Conservation (phyloP, 177 flowering plant species). For the Vitis hybrid region DNA sequence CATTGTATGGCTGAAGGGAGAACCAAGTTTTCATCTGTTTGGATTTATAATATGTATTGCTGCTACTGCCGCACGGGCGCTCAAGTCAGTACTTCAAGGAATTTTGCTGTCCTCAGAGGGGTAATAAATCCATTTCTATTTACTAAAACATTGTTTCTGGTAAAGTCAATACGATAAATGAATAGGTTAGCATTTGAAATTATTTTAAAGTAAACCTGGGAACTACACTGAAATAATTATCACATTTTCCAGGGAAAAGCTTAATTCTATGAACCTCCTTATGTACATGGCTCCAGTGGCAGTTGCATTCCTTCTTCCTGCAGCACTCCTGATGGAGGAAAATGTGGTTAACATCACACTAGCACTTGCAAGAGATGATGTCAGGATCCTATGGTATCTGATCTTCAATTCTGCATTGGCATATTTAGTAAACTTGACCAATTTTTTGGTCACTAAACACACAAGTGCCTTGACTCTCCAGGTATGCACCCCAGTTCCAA, state of each 20-base stretch:
- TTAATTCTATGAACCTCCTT: slow-evolving; percentile 74
- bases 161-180: neutral
- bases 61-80: slow-evolving; percentile 76
- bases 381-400: slow-evolving; percentile 55
- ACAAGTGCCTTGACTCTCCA: slow-evolving; percentile 73
- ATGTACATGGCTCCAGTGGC: slow-evolving; percentile 81
- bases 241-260: slow-evolving; percentile 57
- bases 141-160: neutral
- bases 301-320: slow-evolving; percentile 70
- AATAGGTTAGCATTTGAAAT: too few relatives aligned
- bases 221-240: neutral
- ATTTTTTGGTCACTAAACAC: slow-evolving; percentile 73
- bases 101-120: slow-evolving; percentile 75
- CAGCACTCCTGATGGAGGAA: slow-evolving; percentile 62
- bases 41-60: slow-evolving; percentile 67
- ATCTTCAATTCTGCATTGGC: slow-evolving; percentile 65
- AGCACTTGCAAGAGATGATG: slow-evolving; percentile 64
- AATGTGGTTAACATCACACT: slow-evolving; percentile 67
- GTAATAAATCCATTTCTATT: slow-evolving; percentile 26
- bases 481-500: slow-evolving; percentile 26
- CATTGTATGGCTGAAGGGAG: slow-evolving; percentile 36
- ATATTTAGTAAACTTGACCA: slow-evolving; percentile 65
- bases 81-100: slow-evolving; percentile 71
- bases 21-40: slow-evolving; percentile 73
- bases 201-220: neutral